Evolutionary conservation across 768 basidiomycete species (phyloP).

Genomic region (Termitomyces sp.): DNA sequence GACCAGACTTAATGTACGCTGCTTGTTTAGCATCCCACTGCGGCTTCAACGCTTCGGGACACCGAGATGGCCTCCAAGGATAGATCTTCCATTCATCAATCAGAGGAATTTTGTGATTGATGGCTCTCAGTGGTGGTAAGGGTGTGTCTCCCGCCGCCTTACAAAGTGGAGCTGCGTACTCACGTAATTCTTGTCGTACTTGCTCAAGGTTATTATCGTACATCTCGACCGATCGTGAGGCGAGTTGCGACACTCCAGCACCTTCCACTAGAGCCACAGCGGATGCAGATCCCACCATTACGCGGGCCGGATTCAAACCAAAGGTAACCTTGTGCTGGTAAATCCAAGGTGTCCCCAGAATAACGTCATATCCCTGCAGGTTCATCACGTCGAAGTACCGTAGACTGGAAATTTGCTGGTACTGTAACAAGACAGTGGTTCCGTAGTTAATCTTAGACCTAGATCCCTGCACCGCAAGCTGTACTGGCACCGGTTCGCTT

Average conservation of each 20-base stretch:
- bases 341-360: not conserved
- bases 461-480: not conserved
- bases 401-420: not conserved
- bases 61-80: conserved; percentile 32
- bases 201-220: no score
- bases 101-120: not conserved
- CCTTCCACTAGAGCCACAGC: no score
- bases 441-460: not conserved
- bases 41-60: conserved; percentile 33
- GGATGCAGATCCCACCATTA: no score
- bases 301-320: not conserved
- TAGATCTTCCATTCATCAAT: conserved; percentile 17
- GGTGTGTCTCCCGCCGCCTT: conserved; percentile 8
- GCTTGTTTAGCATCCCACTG: conserved; percentile 31
- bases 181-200: not conserved
- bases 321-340: not conserved
- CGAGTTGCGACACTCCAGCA: no score
- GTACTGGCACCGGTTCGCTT: not conserved
- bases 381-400: not conserved
- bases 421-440: not conserved
- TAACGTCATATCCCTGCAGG: not conserved
- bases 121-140: conserved; percentile 30
- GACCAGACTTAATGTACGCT: conserved; percentile 26
- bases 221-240: no score
- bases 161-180: not conserved